phyloP scores from a whole-genome alignment of 1,284 basidiomycete genomes.

The Ustilago lituana region DNA sequence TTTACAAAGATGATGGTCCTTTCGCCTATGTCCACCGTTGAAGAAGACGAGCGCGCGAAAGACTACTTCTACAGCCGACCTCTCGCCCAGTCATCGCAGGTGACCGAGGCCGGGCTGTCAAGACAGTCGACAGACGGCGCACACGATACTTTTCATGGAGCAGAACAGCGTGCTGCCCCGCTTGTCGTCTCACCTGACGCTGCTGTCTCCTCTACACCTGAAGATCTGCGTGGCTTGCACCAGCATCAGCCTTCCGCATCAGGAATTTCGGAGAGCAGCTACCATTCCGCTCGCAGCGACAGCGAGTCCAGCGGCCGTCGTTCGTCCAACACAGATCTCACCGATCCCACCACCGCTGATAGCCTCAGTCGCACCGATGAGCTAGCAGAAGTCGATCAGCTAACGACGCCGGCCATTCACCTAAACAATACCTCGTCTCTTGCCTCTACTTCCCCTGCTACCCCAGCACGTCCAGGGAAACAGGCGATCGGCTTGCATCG shows the following conservation, averaged over 20 bases:
- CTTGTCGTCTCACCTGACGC: too few relatives aligned
- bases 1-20: conserved; percentile 70
- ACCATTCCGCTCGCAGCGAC: conserved; percentile 54
- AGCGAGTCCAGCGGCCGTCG: conserved; percentile 57
- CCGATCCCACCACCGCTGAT: conserved; percentile 50
- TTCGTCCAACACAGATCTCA: conserved; percentile 47
- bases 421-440: not conserved
- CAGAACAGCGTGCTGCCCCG: too few relatives aligned
- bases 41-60: conserved; percentile 34
- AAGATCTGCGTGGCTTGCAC: conserved; percentile 1
- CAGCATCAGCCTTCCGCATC: conserved; percentile 37
- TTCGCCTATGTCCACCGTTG: conserved; percentile 54
- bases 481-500: conserved; percentile 54
- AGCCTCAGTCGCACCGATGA: conserved; percentile 32
- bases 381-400: not conserved
- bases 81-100: not conserved
- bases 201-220: not conserved
- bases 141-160: too few relatives aligned
- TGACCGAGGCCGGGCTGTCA: not conserved
- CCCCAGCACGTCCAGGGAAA: conserved; percentile 18
- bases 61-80: conserved; percentile 25
- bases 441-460: not conserved
- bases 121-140: not conserved
- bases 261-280: conserved; percentile 53
- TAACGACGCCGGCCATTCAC: not conserved